These are phyloP conservation scores for Collybia mongolica DNA, from an alignment of 768 basidiomycete species.

Conservation along the genomic window DNA sequence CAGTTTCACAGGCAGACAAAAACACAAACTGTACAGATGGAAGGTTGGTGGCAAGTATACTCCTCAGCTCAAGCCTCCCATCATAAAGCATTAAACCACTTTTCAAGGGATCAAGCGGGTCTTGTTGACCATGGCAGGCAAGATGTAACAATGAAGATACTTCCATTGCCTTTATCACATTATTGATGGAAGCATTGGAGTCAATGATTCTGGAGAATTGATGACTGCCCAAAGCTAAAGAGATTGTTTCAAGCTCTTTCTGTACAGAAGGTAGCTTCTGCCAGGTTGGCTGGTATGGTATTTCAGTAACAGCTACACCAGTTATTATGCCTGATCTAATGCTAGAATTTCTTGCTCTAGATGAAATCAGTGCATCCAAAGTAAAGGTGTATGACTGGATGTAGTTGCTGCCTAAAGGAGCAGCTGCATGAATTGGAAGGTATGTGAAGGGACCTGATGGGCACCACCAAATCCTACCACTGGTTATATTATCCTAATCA, in stretches of 20 bases:
- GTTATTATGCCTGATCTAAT: not conserved
- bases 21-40: constrained; percentile 31
- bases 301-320: not conserved
- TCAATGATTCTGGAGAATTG: not conserved
- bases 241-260: not conserved
- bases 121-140: constrained; percentile 22
- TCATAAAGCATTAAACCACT: constrained; percentile 17
- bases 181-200: constrained; percentile 3
- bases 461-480: constrained; percentile 17
- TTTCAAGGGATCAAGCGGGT: constrained; percentile 13
- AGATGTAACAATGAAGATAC: constrained; percentile 18
- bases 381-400: constrained; percentile 14
- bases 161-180: constrained; percentile 9
- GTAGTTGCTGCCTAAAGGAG: not conserved
- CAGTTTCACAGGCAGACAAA: constrained; percentile 26
- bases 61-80: constrained; percentile 19
- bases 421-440: constrained; percentile 15
- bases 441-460: constrained; percentile 13
- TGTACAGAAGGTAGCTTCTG: not conserved
- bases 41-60: constrained; percentile 17
- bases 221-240: not conserved
- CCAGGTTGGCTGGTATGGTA: not conserved
- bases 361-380: constrained; percentile 7
- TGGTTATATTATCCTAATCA: constrained; percentile 6
- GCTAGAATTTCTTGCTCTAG: not conserved